Evolutionary conservation across 2,329 filamentous ascomycete genomes (phyloP), one percentile per base, ranked within the genome.

Genomic region (Ascochyta fabae): DNA sequence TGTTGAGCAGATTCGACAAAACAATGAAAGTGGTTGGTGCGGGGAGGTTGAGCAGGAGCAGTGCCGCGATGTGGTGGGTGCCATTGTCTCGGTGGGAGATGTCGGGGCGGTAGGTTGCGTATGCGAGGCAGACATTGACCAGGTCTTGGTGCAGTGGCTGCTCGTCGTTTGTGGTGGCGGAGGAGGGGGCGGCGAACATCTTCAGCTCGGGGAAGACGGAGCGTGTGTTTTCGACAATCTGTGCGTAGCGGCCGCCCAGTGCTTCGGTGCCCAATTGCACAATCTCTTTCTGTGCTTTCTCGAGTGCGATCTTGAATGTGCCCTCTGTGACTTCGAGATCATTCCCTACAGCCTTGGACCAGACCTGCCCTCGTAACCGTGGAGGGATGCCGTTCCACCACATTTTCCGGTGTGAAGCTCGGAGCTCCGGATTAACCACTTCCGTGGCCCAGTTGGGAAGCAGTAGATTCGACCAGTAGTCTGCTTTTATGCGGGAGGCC

Each of bases 311-410:
- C 24, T 84, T 80, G 74, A 88, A 95, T 7, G 88, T 91, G 2
- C 83, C 78, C 40, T 86, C 81, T 0, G 86, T 86, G 7, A 92
- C 80, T 22, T 85, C 86, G 3, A 92, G 81, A 49, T 89, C 86
- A 68, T 93, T 93, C 29, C 89, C 89, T 40, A 92, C 85, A 3
- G 89, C 89, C 47, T 81, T 82, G 35, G 82, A 77, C 90, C 90
- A 93, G 6, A 92, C 88, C 5, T 79, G 75, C 23, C 88, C 88
- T 29, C 91, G 83, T 70, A 85, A 86, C 53, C 87, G 83, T 1
- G 90, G 87, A 0, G 90, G 86, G 27, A 95, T 83, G 6, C 91
- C 91, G 55, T 86, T 84, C 91, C 91, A 95, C 89, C 90, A 95
- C 41, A 95, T 80, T 66, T 93, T 89, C 33, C 89, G 82, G 48